Conservation (phyloP, 306 rosid genomes). For the Abrus pulchellus region DNA sequence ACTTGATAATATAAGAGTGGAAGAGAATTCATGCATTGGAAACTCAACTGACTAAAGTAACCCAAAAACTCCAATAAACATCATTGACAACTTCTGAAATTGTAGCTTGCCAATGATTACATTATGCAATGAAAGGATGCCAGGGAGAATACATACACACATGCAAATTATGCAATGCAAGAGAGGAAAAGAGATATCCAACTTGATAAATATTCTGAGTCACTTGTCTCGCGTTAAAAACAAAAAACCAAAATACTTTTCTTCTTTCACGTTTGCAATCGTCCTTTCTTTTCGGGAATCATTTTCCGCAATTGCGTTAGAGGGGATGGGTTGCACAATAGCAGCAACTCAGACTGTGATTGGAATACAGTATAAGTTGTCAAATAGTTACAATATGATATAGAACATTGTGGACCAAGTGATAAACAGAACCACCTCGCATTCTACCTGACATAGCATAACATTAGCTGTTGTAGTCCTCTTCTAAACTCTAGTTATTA, state of each 20-base stretch:
- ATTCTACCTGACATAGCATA: conserved; percentile 2
- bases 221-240: conserved; percentile 15
- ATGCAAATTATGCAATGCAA: too few relatives aligned
- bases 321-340: not conserved
- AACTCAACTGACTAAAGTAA: conserved; percentile 31
- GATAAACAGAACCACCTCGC: conserved; percentile 39
- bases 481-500: conserved; percentile 9
- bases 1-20: not conserved
- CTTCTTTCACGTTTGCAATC: conserved; percentile 1
- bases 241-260: not conserved
- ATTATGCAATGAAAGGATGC: not conserved
- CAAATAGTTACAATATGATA: not conserved
- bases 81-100: conserved; percentile 28
- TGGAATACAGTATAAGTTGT: conserved; percentile 20
- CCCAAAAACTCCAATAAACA: conserved; percentile 25
- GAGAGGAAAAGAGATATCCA: not conserved
- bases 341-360: conserved; percentile 4
- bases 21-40: conserved; percentile 39
- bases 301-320: not conserved
- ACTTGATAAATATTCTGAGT: not conserved
- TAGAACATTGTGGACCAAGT: conserved; percentile 12
- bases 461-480: conserved; percentile 7
- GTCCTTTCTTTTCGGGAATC: conserved; percentile 12
- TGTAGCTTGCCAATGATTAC: conserved; percentile 6
- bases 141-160: not conserved